These are phyloP conservation scores for Hymenoscyphus scutula DNA, from an alignment of 2,329 filamentous ascomycete species.

Conservation along the genomic window DNA sequence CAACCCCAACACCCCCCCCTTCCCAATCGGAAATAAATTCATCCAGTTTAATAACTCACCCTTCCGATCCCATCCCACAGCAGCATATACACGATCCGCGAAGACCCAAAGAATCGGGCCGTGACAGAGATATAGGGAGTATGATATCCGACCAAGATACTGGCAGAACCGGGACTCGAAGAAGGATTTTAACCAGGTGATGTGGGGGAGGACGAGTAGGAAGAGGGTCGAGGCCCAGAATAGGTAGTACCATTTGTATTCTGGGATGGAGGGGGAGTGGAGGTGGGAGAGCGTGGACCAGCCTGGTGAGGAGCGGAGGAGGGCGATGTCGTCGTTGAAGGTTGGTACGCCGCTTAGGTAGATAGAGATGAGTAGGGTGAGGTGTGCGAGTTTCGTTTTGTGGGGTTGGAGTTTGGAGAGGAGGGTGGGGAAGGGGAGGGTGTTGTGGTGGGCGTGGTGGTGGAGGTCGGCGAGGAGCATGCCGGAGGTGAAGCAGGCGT, in stretches of 20 bases:
- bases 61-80: constrained; percentile 55
- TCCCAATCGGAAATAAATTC: constrained; percentile 60
- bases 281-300: constrained; percentile 44
- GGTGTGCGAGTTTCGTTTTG: constrained; percentile 52
- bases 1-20: constrained; percentile 52
- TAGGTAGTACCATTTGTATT: constrained; percentile 67
- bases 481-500: constrained; percentile 57
- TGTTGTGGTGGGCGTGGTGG: constrained; percentile 45
- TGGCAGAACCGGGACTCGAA: constrained; percentile 59
- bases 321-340: constrained; percentile 45
- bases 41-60: constrained; percentile 48
- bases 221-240: constrained; percentile 59
- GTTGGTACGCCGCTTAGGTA: constrained; percentile 62
- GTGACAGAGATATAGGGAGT: constrained; percentile 62
- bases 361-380: constrained; percentile 50
- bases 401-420: constrained; percentile 46
- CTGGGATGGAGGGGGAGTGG: constrained; percentile 63
- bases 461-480: constrained; percentile 64
- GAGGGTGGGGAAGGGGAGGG: constrained; percentile 48
- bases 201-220: constrained; percentile 53
- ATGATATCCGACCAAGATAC: constrained; percentile 61
- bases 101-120: constrained; percentile 58
- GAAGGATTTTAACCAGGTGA: constrained; percentile 55
- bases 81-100: constrained; percentile 62
- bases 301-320: constrained; percentile 53